Evolutionary conservation across 176 grass and related monocot genomes (phyloP).

Genomic region (Oryza longistaminata): DNA sequence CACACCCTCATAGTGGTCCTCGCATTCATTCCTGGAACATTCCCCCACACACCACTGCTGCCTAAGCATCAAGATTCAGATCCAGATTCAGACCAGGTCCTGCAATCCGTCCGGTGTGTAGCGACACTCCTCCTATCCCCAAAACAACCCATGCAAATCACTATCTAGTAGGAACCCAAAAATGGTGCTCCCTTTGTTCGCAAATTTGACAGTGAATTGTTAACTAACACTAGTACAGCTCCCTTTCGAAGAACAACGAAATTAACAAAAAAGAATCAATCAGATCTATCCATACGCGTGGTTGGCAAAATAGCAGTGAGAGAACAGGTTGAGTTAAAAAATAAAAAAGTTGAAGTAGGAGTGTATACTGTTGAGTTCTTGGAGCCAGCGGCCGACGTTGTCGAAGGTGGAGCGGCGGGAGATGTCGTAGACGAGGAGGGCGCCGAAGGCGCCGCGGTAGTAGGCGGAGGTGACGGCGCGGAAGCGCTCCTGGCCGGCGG

Average conservation of each 20-base stretch:
- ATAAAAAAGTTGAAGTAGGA: not conserved
- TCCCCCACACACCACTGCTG: constrained; percentile 21
- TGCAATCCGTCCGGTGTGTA: not conserved
- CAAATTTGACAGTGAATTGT: not conserved
- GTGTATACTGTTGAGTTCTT: constrained; percentile 60
- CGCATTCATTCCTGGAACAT: constrained; percentile 23
- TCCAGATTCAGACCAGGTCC: constrained; percentile 46
- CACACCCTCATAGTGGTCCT: constrained; percentile 3
- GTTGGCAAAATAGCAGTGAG: not conserved
- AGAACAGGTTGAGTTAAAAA: not conserved
- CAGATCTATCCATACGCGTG: not conserved
- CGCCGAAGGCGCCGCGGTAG: constrained; percentile 64
- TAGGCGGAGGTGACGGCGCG: constrained; percentile 68
- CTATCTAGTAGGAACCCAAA: constrained; percentile 2
- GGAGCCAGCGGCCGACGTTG: constrained; percentile 55
- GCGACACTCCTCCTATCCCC: not conserved
- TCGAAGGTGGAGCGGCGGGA: constrained; percentile 60
- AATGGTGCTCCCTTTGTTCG: not conserved
- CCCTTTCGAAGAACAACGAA: constrained; percentile 3
- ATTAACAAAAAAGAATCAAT: not conserved
- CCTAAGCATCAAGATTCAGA: constrained; percentile 39
- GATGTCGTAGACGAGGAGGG: constrained; percentile 76
- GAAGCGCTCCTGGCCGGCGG: constrained; percentile 85
- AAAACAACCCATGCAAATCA: constrained; percentile 35
- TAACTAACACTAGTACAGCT: not conserved